A percentile compares a stretch with the other conserved stretches of the same genome.
These are phyloP conservation scores for Tricholoma matsutake DNA, from an alignment of 768 basidiomycete species.

Conservation along the genomic window DNA sequence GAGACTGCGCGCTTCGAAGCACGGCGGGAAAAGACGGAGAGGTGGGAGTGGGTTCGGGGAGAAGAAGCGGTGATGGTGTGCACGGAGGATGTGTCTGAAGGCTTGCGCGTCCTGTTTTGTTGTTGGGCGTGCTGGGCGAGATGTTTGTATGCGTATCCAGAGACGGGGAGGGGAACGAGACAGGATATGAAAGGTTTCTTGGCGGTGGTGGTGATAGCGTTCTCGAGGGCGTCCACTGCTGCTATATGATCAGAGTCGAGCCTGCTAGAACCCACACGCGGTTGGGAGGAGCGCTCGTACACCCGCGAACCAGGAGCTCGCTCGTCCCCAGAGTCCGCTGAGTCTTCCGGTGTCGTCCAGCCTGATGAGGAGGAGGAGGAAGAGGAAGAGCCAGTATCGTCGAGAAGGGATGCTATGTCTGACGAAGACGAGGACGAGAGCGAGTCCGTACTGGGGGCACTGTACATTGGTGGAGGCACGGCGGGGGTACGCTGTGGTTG, in stretches of 20 bases:
- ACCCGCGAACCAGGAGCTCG: constrained; percentile 27
- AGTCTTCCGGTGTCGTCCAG: constrained; percentile 50
- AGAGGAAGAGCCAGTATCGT: constrained; percentile 51
- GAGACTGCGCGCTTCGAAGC: constrained; percentile 26
- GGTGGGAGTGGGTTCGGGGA: constrained; percentile 20
- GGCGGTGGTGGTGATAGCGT: constrained; percentile 12
- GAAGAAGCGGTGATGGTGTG: constrained; percentile 40
- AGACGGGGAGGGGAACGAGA: constrained; percentile 5
- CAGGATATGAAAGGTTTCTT: constrained; percentile 48
- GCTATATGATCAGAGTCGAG: constrained; percentile 21
- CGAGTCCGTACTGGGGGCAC: constrained; percentile 40
- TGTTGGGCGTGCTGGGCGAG: constrained; percentile 26
- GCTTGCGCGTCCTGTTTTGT: constrained; percentile 36
- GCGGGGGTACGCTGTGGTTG: constrained; percentile 12
- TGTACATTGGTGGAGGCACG: constrained; percentile 38
- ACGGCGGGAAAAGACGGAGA: constrained; percentile 13
- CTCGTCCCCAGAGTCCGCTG: constrained; percentile 39
- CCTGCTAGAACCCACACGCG: constrained; percentile 18
- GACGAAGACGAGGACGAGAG: constrained; percentile 44
- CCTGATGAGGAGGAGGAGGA: constrained; percentile 40
- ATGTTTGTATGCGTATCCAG: constrained; percentile 43
- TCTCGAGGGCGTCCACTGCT: constrained; percentile 16
- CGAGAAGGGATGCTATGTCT: constrained; percentile 61
- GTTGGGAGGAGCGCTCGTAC: constrained; percentile 17
- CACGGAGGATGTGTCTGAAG: constrained; percentile 51